A percentile compares a stretch with the other conserved stretches of the same genome.
These are phyloP conservation scores for Nemania sp. DNA, from an alignment of 2,329 filamentous ascomycete species.

Conservation along the genomic window DNA sequence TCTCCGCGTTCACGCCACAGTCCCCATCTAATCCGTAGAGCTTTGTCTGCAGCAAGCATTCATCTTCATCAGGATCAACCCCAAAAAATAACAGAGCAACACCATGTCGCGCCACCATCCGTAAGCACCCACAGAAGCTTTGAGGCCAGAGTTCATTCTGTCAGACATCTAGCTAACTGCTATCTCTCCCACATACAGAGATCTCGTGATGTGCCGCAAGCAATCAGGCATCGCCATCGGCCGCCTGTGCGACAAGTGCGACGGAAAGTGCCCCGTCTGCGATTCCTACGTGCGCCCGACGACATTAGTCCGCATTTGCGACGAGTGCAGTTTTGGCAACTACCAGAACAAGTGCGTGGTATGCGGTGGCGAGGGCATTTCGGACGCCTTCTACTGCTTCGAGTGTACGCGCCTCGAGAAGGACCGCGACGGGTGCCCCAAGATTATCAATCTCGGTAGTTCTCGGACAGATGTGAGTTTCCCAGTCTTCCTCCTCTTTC, in stretches of 20 bases:
- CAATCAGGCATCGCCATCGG: constrained; percentile 97
- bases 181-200: constrained; percentile 61
- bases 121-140: constrained; percentile 52
- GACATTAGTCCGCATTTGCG: constrained; percentile 96
- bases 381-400: constrained; percentile 99
- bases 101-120: constrained; percentile 52
- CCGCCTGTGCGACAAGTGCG: constrained; percentile 99
- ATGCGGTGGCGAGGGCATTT: constrained; percentile 97
- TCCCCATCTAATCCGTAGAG: neutral
- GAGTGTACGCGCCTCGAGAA: constrained; percentile 98
- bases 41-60: neutral
- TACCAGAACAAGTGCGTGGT: constrained; percentile 99
- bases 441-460: constrained; percentile 98
- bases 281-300: constrained; percentile 98
- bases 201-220: constrained; percentile 99
- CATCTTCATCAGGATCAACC: neutral
- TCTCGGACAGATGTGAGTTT: constrained; percentile 86
- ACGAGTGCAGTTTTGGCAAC: constrained; percentile 99
- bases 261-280: constrained; percentile 99
- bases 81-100: constrained; percentile 12
- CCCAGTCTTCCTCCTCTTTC: neutral
- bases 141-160: constrained; percentile 20
- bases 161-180: constrained; percentile 20
- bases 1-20: neutral
- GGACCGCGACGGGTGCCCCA: constrained; percentile 96